Evolutionary conservation across 2,329 filamentous ascomycete genomes (phyloP), one percentile per base, ranked within the genome.

Genomic region (Cadophora malorum): DNA sequence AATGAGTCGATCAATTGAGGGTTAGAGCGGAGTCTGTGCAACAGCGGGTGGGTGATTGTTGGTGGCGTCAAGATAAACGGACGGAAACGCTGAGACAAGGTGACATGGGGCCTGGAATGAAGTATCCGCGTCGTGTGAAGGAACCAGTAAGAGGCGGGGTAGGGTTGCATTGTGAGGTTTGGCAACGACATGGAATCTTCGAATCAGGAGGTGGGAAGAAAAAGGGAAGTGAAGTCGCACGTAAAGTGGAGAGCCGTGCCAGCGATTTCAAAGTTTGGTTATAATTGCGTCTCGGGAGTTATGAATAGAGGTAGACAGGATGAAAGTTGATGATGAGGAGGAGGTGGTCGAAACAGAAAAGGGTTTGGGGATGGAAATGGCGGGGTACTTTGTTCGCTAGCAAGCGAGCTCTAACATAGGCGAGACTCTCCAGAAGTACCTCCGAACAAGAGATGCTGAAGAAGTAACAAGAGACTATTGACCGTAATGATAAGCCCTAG

Each of bases 91-190:
- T 38, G 55, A 58, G 33, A 58, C 55, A 58, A 23, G 9, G 55
- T 16, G 33, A 38, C 55, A 38, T 23, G 55, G 33, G 33, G 10
- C 25, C 16, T 33, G n/a, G 33, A 38, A 38, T 49, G 52, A 58
- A 16, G 55, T 58, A 45, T 28, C 35, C 33, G n/a, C n/a, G 12
- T 59, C 35, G 35, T 59, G n/a, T 59, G 21, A 38, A 16, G 21
- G 33, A 28, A 55, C 52, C 52, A 55, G 52, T 33, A 19, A 45
- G 56, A 59, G 35, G 56, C 56, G 35, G 33, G 21, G 33, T 59
- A 41, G 21, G 33, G 33, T 59, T 41, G 16, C 56, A 59, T 45
- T 41, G n/a, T 59, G 33, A 45, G 21, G 33, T 59, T 38, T 41
- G 56, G 31, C 19, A 21, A 25, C 7, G 33, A 41, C n/a, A 41